These are phyloP conservation scores for Colletotrichum lini DNA, from an alignment of 2,329 filamentous ascomycete species.

Conservation along the genomic window DNA sequence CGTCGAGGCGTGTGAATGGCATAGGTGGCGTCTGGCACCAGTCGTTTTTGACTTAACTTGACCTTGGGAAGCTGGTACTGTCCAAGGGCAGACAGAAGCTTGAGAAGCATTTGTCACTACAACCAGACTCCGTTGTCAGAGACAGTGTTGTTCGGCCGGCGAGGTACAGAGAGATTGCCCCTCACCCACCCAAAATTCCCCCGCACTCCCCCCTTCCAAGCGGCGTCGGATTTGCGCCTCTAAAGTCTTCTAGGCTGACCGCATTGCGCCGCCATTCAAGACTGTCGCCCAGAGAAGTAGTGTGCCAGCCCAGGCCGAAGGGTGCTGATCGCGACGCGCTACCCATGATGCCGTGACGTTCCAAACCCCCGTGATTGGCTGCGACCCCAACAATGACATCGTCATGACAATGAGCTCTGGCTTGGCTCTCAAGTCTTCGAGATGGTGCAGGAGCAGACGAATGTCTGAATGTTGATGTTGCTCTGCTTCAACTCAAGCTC, in stretches of 20 bases:
- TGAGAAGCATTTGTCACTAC: conserved; percentile 9
- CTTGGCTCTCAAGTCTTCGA: conserved; percentile 26
- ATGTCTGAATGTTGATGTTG: background rate
- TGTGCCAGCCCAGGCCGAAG: conserved; percentile 30
- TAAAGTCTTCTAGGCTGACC: conserved; percentile 31
- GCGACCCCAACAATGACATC: conserved; percentile 37
- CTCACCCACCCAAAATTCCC: conserved; percentile 34
- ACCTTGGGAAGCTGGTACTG: background rate
- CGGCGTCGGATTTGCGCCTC: conserved; percentile 29
- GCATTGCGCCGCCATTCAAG: conserved; percentile 30
- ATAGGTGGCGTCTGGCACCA: conserved; percentile 13
- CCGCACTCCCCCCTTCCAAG: conserved; percentile 28
- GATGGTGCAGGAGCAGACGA: background rate
- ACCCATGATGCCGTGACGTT: conserved; percentile 30
- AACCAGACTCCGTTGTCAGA: background rate
- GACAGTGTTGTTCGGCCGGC: conserved; percentile 6
- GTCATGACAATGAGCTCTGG: conserved; percentile 24
- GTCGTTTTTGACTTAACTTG: background rate
- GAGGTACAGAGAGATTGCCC: conserved; percentile 30
- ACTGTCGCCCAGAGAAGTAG: conserved; percentile 24
- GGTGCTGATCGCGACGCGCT: conserved; percentile 37
- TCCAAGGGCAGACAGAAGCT: conserved; percentile 9
- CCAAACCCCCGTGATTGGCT: conserved; percentile 32
- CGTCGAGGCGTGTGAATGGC: conserved; percentile 4
- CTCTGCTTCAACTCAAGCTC: background rate